A percentile compares a stretch with the other conserved stretches of the same genome.
Evolutionary conservation across 2,329 filamentous ascomycete species (phyloP).

Genomic region (Exophiala viscosa): DNA sequence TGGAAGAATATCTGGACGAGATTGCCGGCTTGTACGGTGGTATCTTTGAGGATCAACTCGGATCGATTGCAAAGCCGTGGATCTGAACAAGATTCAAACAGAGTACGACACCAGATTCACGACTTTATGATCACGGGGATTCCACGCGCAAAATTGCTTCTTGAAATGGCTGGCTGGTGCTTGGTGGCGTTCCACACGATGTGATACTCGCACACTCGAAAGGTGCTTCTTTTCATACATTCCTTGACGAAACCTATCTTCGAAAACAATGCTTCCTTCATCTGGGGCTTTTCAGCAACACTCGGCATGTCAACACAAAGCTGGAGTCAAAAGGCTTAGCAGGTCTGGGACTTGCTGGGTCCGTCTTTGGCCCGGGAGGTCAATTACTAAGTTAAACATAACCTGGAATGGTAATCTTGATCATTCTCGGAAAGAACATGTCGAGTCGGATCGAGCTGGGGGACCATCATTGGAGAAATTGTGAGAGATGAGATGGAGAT

Average conservation of each 20-base stretch:
- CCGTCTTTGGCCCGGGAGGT: neutral
- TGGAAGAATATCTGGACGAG: slow-evolving; percentile 79
- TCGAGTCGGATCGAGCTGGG: neutral
- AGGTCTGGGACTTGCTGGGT: neutral
- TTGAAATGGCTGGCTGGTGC: slow-evolving; percentile 8
- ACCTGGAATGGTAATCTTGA: slow-evolving; percentile 15
- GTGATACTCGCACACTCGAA: neutral
- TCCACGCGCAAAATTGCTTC: slow-evolving; percentile 1
- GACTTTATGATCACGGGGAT: slow-evolving; percentile 3
- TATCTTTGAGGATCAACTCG: slow-evolving; percentile 53
- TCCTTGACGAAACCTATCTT: neutral
- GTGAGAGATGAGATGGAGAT: too few relatives aligned
- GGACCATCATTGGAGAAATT: neutral
- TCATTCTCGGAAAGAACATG: slow-evolving; percentile 1
- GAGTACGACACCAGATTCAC: slow-evolving; percentile 6
- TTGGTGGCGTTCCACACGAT: slow-evolving; percentile 2
- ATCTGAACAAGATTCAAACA: slow-evolving; percentile 31
- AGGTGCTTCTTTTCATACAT: neutral
- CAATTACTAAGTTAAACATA: neutral
- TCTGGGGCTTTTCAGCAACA: neutral
- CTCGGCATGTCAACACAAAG: neutral
- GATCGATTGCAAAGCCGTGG: slow-evolving; percentile 38
- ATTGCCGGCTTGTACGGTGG: slow-evolving; percentile 65
- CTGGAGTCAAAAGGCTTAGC: neutral
- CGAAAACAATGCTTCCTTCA: neutral